Conservation (phyloP, 2,329 filamentous ascomycete genomes). For the Pseudogymnoascus sp. region DNA sequence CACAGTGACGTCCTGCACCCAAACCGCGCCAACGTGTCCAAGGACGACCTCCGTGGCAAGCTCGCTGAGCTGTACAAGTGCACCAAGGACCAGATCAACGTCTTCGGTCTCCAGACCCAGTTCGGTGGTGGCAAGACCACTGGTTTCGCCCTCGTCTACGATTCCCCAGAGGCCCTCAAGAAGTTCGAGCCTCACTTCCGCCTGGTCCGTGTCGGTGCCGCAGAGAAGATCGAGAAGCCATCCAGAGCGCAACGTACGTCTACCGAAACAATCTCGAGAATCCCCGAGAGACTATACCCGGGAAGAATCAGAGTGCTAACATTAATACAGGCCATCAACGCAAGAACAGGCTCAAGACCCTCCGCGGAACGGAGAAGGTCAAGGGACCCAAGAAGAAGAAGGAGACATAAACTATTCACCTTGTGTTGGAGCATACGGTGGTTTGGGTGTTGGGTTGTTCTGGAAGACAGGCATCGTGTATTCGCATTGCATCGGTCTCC, state of each 20-base stretch:
- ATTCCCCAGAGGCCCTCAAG: conserved; percentile 96
- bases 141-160: conserved; percentile 97
- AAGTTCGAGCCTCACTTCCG: conserved; percentile 99
- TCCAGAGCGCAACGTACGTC: conserved; percentile 98
- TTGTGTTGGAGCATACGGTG: conserved; percentile 19
- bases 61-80: conserved; percentile 95
- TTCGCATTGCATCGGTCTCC: conserved; percentile 24
- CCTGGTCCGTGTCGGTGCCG: conserved; percentile 86
- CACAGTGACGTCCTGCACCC: conserved; percentile 98
- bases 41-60: conserved; percentile 96
- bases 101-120: conserved; percentile 97
- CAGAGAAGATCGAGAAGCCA: conserved; percentile 92
- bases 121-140: conserved; percentile 99
- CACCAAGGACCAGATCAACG: conserved; percentile 92
- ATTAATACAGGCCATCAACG: conserved; percentile 84
- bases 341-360: conserved; percentile 99
- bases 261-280: conserved; percentile 8
- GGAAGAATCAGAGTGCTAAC: conserved; percentile 2
- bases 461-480: conserved; percentile 24
- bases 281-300: background rate
- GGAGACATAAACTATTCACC: conserved; percentile 62
- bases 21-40: conserved; percentile 95
- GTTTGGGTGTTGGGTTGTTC: conserved; percentile 24
- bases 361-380: conserved; percentile 95
- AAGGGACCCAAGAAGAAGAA: conserved; percentile 95